Evolutionary conservation across 2,329 filamentous ascomycete species (phyloP).

Genomic region (Pseudogymnoascus sp.): DNA sequence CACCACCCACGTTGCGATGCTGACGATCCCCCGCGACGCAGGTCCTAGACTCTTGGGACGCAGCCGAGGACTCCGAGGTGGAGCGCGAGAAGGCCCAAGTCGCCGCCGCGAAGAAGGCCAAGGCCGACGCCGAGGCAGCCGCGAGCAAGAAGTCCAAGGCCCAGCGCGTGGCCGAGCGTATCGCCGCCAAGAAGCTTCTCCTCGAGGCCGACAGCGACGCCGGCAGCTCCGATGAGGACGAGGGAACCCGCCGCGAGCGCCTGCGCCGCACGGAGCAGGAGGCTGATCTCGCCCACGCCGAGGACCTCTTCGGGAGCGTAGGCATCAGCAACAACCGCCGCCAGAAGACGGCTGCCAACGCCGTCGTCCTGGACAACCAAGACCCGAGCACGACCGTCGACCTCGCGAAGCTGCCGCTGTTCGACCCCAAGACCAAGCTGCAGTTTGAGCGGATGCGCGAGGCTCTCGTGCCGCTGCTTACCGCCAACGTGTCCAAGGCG

Average conservation of each 20-base stretch:
- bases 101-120: slow-evolving; percentile 76
- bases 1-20: too few relatives aligned
- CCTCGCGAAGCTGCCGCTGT: slow-evolving; percentile 70
- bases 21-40: slow-evolving; percentile 31
- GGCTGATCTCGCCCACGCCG: slow-evolving; percentile 78
- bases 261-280: slow-evolving; percentile 77
- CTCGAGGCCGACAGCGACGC: slow-evolving; percentile 50
- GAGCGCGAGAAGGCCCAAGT: slow-evolving; percentile 93
- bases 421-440: slow-evolving; percentile 80
- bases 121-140: slow-evolving; percentile 79
- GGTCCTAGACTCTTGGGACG: slow-evolving; percentile 96
- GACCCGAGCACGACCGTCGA: slow-evolving; percentile 77
- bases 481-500: slow-evolving; percentile 71
- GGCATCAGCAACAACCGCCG: slow-evolving; percentile 61
- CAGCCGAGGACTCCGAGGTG: slow-evolving; percentile 90
- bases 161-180: slow-evolving; percentile 75
- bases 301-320: slow-evolving; percentile 79
- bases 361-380: slow-evolving; percentile 60
- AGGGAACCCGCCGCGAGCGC: slow-evolving; percentile 65
- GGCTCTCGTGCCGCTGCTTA: slow-evolving; percentile 71
- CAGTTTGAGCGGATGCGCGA: slow-evolving; percentile 78
- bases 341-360: slow-evolving; percentile 54
- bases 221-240: slow-evolving; percentile 60
- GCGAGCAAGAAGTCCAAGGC: slow-evolving; percentile 86
- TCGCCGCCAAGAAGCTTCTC: slow-evolving; percentile 49